These are phyloP conservation scores for Calonectria henricotiae DNA, from an alignment of 2,329 filamentous ascomycete species.

Conservation along the genomic window DNA sequence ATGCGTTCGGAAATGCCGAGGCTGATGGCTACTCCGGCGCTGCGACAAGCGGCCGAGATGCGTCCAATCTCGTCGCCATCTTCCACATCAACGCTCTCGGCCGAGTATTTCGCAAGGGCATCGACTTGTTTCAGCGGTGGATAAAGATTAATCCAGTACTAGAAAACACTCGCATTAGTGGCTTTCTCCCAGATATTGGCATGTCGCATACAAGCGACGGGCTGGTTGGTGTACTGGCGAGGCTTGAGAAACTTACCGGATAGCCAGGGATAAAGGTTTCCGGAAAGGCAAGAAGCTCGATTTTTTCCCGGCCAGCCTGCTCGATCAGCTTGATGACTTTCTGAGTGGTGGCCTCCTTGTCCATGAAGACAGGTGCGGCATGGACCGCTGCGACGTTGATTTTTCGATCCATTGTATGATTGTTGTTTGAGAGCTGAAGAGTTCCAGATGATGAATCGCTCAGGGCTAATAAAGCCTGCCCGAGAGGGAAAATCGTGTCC, in stretches of 20 bases:
- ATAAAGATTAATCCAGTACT: slow-evolving; percentile 13
- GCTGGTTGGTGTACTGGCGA: not conserved
- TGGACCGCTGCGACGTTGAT: slow-evolving; percentile 18
- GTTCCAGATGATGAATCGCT: not conserved
- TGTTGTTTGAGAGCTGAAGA: not conserved
- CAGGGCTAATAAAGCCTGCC: not conserved
- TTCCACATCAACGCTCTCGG: slow-evolving; percentile 7
- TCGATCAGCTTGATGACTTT: slow-evolving; percentile 20
- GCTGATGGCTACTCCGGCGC: slow-evolving; percentile 6
- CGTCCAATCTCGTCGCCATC: slow-evolving; percentile 12
- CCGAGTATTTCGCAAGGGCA: slow-evolving; percentile 1
- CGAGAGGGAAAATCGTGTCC: not conserved
- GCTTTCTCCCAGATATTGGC: no score
- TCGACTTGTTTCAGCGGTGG: slow-evolving; percentile 9
- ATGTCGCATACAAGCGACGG: not conserved
- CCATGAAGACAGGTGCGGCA: slow-evolving; percentile 13
- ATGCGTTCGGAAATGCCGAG: slow-evolving; percentile 12
- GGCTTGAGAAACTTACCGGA: not conserved
- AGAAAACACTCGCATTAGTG: not conserved
- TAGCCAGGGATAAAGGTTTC: slow-evolving; percentile 11
- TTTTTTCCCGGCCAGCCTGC: not conserved
- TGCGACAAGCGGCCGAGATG: slow-evolving; percentile 11
- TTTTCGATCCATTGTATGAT: slow-evolving; percentile 8
- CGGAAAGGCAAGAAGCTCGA: slow-evolving; percentile 5
- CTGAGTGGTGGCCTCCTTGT: slow-evolving; percentile 15